Percentiles rank a stretch among this genome's conserved stretches.
Evolutionary conservation across 805 yeast genomes (phyloP).

Genomic region (Ogataea parapolymorpha): DNA sequence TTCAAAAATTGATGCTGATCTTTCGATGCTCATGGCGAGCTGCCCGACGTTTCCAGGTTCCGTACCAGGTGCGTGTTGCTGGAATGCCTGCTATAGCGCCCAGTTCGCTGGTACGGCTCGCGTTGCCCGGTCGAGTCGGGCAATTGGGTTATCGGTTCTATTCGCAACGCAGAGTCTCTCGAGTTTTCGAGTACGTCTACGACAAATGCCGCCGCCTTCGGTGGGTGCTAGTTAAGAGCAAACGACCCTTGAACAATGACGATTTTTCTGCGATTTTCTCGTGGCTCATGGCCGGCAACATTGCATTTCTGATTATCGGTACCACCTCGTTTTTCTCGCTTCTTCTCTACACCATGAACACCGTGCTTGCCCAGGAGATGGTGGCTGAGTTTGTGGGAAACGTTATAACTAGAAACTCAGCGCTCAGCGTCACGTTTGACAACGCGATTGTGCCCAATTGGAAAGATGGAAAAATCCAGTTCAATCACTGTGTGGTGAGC

Average conservation of each 20-base stretch:
- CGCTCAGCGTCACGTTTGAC: constrained; percentile 82
- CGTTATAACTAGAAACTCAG: constrained; percentile 76
- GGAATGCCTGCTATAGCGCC: neutral
- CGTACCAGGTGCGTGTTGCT: neutral
- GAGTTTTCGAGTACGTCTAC: constrained; percentile 7
- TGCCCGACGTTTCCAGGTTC: neutral
- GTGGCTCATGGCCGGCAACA: constrained; percentile 89
- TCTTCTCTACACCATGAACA: constrained; percentile 70
- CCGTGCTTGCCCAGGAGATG: constrained; percentile 84
- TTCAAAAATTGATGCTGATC: constrained; percentile 1
- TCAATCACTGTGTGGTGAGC: constrained; percentile 82
- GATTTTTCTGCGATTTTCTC: constrained; percentile 87
- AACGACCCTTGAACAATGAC: constrained; percentile 87
- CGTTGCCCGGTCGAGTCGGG: neutral
- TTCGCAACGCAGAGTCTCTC: constrained; percentile 6
- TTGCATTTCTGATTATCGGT: constrained; percentile 71
- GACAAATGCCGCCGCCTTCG: constrained; percentile 37
- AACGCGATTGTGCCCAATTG: constrained; percentile 93
- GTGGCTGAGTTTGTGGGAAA: constrained; percentile 82
- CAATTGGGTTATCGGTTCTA: constrained; percentile 3
- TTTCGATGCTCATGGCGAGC: neutral
- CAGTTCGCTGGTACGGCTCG: neutral
- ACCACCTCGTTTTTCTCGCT: constrained; percentile 91
- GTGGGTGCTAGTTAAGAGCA: constrained; percentile 74
- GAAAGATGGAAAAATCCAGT: constrained; percentile 81